Evolutionary conservation across 176 grass and related monocot genomes (phyloP).

Genomic region (Panicum miliaceum): DNA sequence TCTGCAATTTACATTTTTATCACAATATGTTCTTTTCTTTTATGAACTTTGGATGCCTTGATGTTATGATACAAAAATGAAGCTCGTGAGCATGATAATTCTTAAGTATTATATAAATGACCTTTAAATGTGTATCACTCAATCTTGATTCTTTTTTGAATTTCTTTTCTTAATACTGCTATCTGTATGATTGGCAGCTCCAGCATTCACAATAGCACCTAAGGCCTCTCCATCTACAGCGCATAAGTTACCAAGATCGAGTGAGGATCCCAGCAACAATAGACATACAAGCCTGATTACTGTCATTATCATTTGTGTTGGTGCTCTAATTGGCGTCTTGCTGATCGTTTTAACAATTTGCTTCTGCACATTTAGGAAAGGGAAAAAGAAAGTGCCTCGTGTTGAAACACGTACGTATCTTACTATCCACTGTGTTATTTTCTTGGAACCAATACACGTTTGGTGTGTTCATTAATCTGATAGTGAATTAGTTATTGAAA

Average conservation of each 20-base stretch:
- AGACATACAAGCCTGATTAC: conserved; percentile 59
- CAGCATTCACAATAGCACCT: conserved; percentile 59
- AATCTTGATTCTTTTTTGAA: conserved; percentile 21
- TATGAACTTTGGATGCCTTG: not conserved
- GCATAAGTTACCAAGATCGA: conserved; percentile 39
- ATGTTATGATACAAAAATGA: not conserved
- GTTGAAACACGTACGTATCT: conserved; percentile 72
- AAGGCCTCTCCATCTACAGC: conserved; percentile 61
- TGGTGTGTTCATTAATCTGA: not conserved
- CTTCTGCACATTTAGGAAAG: conserved; percentile 74
- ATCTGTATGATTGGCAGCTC: conserved; percentile 68
- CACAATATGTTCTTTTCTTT: conserved; percentile 20
- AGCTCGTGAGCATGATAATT: not conserved
- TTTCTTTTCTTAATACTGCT: conserved; percentile 28
- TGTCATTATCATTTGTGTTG: conserved; percentile 76
- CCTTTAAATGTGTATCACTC: conserved; percentile 12
- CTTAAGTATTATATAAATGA: conserved; percentile 9
- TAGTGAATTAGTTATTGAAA: not conserved
- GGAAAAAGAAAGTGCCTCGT: conserved; percentile 52
- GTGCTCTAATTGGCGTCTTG: conserved; percentile 65
- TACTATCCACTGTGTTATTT: conserved; percentile 31
- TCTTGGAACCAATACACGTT: conserved; percentile 14
- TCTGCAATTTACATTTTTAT: not conserved
- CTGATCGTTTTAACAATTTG: conserved; percentile 70
- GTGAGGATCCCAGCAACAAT: conserved; percentile 32